Evolutionary conservation across 768 basidiomycete species (phyloP), one percentile per base, ranked within the genome.

Genomic region (Lactifluus piperatus): DNA sequence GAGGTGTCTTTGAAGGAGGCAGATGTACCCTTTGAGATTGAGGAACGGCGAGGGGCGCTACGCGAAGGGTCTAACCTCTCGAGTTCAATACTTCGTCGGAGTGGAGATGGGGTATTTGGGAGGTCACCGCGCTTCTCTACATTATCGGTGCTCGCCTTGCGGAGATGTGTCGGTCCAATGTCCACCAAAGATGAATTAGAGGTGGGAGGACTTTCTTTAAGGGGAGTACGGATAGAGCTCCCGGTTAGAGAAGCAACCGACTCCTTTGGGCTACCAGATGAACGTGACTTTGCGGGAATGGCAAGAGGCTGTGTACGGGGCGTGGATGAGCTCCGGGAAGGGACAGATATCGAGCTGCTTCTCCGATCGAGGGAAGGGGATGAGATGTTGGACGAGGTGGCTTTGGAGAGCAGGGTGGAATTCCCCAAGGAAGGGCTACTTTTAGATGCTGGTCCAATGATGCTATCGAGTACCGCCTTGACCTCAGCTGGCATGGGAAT

Each of bases 401-500:
- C 30, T 46, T 60, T 62, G 29, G 45, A 48, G 7, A 26, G 41
- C 14, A 22, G 34, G 14, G 48, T 36, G 16, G 65, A 57, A 56
- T 66, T 65, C 20, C 59, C 63, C 30, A 64, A 26, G 54, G 65
- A 48, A 26, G 56, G 27, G 46, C 51, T 53, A 44, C 73, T 72
- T 64, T 74, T 74, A 34, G 75, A 69, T 44, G 78, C 70, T 9
- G 48, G 34, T 43, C 56, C 51, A 27, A 58, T 68, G 61, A 72
- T 62, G 57, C 75, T 76, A 58, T 86, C 86, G 51, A 89, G 76
- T 52, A 82, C 71, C n/a, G 78, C 74, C 71, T 84, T 86, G 71
- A 89, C 79, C 51, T 86, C 85, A 13, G 76, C 68, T 18, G 90
- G 90, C 61, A 91, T 88, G 54, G 84, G 77, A 55, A 91, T 75